Percentiles rank a stretch among this genome's conserved stretches.
phyloP scores from a whole-genome alignment of 2,329 filamentous ascomycete species.

The Cordyceps cateniannulata region DNA sequence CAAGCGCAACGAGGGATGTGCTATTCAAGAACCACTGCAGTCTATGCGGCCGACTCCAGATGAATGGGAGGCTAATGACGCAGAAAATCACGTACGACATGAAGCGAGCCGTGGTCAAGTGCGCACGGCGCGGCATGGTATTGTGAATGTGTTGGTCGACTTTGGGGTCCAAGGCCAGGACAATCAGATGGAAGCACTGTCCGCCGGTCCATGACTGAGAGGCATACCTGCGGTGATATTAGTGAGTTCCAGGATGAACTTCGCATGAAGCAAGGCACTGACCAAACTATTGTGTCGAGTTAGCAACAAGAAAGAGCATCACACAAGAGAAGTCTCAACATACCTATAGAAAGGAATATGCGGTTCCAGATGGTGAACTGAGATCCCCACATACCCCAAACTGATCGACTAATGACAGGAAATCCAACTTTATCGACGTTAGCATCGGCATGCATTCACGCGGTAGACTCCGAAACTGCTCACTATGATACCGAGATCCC shows the following conservation, averaged over 20 bases:
- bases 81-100: constrained; percentile 38
- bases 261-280: neutral
- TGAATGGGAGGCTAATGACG: constrained; percentile 35
- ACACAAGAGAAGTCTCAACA: neutral
- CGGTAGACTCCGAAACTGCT: constrained; percentile 9
- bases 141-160: constrained; percentile 37
- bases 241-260: neutral
- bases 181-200: constrained; percentile 38
- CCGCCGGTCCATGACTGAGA: constrained; percentile 42
- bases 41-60: constrained; percentile 38
- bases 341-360: constrained; percentile 35
- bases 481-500: constrained; percentile 35
- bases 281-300: constrained; percentile 20
- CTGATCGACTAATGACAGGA: constrained; percentile 30
- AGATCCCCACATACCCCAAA: constrained; percentile 37
- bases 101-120: constrained; percentile 39
- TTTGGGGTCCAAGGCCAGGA: constrained; percentile 38
- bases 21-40: constrained; percentile 36
- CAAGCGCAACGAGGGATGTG: constrained; percentile 31
- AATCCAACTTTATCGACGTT: constrained; percentile 26
- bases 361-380: constrained; percentile 37
- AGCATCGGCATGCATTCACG: neutral
- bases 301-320: neutral
- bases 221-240: constrained; percentile 26
- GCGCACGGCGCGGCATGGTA: constrained; percentile 31